Evolutionary conservation across 129 eudicot species (phyloP).

Genomic region (Scalesia atractyloides): DNA sequence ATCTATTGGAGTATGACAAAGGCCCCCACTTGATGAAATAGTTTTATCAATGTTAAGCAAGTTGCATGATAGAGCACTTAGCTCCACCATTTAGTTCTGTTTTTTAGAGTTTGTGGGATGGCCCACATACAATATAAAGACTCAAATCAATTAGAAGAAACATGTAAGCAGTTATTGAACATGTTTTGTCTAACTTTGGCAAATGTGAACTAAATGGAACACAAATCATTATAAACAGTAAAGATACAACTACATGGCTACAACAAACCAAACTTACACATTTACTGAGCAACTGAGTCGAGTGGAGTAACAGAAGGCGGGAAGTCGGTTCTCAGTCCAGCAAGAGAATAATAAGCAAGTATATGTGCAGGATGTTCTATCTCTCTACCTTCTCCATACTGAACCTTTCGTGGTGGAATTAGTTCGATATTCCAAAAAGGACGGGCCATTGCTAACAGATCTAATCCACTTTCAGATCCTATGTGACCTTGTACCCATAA

Average conservation of each 20-base stretch:
- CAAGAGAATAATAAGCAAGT: no score
- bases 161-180: background rate
- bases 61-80: slow-evolving; percentile 43
- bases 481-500: no score
- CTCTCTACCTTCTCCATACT: no score
- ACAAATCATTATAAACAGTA: slow-evolving; percentile 25
- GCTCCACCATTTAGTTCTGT: slow-evolving; percentile 24
- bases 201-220: background rate
- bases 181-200: slow-evolving; percentile 15
- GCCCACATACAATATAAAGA: slow-evolving; percentile 24
- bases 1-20: slow-evolving; percentile 29
- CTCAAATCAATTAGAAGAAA: slow-evolving; percentile 3
- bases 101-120: slow-evolving; percentile 15
- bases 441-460: no score
- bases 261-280: slow-evolving; percentile 25
- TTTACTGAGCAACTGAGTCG: slow-evolving; percentile 32
- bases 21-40: slow-evolving; percentile 29
- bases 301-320: slow-evolving; percentile 22
- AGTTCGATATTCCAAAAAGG: no score
- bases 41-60: slow-evolving; percentile 30
- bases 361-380: no score
- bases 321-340: no score
- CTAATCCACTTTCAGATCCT: no score
- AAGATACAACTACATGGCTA: slow-evolving; percentile 16
- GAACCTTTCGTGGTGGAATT: no score